phyloP scores from a whole-genome alignment of 1,284 basidiomycete genomes.

The Moniliophthora roreri region DNA sequence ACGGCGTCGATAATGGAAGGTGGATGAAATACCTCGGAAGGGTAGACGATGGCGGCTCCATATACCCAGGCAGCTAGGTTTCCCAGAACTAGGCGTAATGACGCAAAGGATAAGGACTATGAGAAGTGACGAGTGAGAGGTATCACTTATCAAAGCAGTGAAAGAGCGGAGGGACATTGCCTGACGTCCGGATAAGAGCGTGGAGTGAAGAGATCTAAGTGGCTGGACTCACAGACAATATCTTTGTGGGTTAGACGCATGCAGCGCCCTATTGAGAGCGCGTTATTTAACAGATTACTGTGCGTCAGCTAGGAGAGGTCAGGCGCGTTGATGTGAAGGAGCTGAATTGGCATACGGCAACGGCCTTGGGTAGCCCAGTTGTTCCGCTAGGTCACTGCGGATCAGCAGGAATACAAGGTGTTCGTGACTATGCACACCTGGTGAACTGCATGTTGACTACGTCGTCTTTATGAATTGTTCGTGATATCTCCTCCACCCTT shows the following conservation, averaged over 20 bases:
- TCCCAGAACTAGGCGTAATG: slow-evolving; percentile 72
- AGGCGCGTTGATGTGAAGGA: background rate
- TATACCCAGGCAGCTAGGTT: slow-evolving; percentile 81
- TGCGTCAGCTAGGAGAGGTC: slow-evolving; percentile 59
- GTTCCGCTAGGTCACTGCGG: slow-evolving; percentile 55
- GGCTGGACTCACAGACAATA: slow-evolving; percentile 54
- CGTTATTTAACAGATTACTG: slow-evolving; percentile 79
- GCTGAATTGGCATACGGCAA: slow-evolving; percentile 51
- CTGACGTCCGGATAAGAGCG: slow-evolving; percentile 29
- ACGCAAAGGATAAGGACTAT: slow-evolving; percentile 13
- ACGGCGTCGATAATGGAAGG: slow-evolving; percentile 66
- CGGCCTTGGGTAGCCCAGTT: slow-evolving; percentile 77
- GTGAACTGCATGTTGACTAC: slow-evolving; percentile 84
- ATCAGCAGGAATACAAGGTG: background rate
- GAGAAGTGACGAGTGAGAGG: slow-evolving; percentile 4
- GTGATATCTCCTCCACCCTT: slow-evolving; percentile 39
- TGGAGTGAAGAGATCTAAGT: background rate
- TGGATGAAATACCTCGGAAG: slow-evolving; percentile 67
- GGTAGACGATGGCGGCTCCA: slow-evolving; percentile 74
- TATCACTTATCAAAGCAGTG: slow-evolving; percentile 83
- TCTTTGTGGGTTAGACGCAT: slow-evolving; percentile 69
- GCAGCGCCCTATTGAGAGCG: slow-evolving; percentile 64
- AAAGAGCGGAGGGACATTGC: slow-evolving; percentile 79
- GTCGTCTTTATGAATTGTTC: slow-evolving; percentile 56
- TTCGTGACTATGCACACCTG: slow-evolving; percentile 46